Percentiles rank a stretch among this genome's conserved stretches.
These are phyloP conservation scores for Fusarium dlaminii DNA, from an alignment of 2,329 filamentous ascomycete species.

Conservation along the genomic window DNA sequence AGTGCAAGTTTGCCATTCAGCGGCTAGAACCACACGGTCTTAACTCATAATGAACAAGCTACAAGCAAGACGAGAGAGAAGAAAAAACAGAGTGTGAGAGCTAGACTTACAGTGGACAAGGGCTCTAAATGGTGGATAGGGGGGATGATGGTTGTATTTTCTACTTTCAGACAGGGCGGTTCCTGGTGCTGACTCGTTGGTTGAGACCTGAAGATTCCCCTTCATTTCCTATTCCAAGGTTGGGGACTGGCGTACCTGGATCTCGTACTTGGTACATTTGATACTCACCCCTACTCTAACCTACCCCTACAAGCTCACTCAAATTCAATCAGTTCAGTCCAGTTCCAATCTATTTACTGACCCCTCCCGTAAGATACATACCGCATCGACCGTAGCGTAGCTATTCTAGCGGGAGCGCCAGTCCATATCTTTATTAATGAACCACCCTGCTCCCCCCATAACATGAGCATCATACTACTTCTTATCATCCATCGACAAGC, in stretches of 20 bases:
- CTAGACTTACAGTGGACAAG: conserved; percentile 10
- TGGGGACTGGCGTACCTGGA: conserved; percentile 18
- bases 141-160: conserved; percentile 4
- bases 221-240: conserved; percentile 34
- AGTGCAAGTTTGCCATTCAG: not conserved
- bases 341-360: conserved; percentile 38
- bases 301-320: not conserved
- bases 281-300: not conserved
- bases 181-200: conserved; percentile 32
- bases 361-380: conserved; percentile 32
- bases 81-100: not conserved
- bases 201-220: conserved; percentile 23
- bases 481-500: conserved; percentile 5
- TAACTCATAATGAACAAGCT: conserved; percentile 9
- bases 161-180: conserved; percentile 28
- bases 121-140: not conserved
- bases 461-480: conserved; percentile 30
- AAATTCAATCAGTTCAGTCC: conserved; percentile 1
- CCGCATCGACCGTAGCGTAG: not conserved
- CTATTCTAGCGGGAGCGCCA: conserved; percentile 7
- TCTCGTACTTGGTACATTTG: conserved; percentile 35
- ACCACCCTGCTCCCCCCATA: conserved; percentile 27
- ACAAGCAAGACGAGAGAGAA: not conserved
- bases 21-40: not conserved
- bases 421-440: conserved; percentile 36